These are phyloP conservation scores for Gossypium schwendimanii DNA, from an alignment of 441 rosid genomes.

Conservation along the genomic window DNA sequence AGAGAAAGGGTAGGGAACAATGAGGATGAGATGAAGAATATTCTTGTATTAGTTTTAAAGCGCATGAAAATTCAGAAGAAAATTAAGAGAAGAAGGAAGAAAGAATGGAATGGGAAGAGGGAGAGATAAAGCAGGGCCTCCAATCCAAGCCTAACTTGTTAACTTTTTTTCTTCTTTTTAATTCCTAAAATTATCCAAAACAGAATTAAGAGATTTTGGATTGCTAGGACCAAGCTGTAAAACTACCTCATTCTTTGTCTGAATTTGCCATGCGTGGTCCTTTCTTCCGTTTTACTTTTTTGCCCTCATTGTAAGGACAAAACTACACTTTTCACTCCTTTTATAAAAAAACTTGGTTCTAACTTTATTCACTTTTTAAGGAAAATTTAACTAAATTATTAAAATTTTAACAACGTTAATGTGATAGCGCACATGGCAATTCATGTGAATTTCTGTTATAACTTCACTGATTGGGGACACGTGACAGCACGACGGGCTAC, in stretches of 20 bases:
- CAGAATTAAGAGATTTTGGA: slow-evolving; percentile 6
- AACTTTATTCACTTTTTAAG: neutral
- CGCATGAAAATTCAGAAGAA: slow-evolving; percentile 17
- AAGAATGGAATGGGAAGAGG: neutral
- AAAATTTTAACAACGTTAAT: no score
- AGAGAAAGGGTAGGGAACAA: neutral
- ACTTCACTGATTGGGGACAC: no score
- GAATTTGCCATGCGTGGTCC: neutral
- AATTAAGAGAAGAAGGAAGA: neutral
- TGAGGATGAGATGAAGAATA: slow-evolving; percentile 15
- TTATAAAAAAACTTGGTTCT: no score
- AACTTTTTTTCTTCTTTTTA: neutral
- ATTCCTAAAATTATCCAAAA: slow-evolving; percentile 23
- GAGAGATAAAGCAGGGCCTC: no score
- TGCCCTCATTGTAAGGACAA: neutral
- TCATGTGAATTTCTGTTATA: no score
- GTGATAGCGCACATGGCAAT: no score
- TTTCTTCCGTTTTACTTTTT: neutral
- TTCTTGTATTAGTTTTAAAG: neutral
- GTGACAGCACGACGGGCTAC: no score
- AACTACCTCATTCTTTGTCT: neutral
- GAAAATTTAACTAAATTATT: neutral
- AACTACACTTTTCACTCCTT: no score
- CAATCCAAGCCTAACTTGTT: slow-evolving; percentile 21
- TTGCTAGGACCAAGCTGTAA: neutral